Evolutionary conservation across 306 rosid genomes (phyloP), one percentile per base, ranked within the genome.

Genomic region (Medicago ruthenica): DNA sequence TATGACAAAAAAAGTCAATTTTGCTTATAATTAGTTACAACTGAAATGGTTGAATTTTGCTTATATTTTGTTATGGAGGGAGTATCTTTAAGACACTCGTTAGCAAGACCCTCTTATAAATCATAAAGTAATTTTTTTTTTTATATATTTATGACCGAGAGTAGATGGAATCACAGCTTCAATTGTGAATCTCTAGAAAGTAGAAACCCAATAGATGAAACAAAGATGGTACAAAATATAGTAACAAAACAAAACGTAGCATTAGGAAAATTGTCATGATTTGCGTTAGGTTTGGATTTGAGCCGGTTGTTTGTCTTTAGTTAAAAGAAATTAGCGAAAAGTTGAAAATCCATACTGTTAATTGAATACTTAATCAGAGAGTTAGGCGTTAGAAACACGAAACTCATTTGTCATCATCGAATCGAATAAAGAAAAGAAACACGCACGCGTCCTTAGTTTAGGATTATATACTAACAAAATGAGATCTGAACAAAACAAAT

Each of bases 331-430:
- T 14, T 34, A 64, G 10, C 7, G 0, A 4, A 62, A 47, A 36
- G 65, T 76, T 76, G 59, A 76, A 55, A 40, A 54, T 17, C 11
- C 15, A 24, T 8, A 15, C 44, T 57, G 7, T 18, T 14, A 9
- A 51, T 55, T 18, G 2, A 55, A 18, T 55, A 27, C 18, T 45
- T 45, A 69, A 8, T 27, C 6, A 27, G 24, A 45, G 34, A 27
- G 71, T 78, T 70, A 8, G 71, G 65, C 9, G 47, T 61, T 12
- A 8, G 18, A 79, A 79, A 64, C 68, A 55, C 61, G 61, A 20
- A 20, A 20, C 61, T 18, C 2, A 9, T 55, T 55, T 55, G 61
- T 54, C 7, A 17, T 18, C 1, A 9, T 18, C 31, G 13, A 11
- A 55, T 55, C 27, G 2, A 55, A 55, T 55, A 20, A 18, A 55